A percentile compares a stretch with the other conserved stretches of the same genome.
These are phyloP conservation scores for Colletotrichum limetticola DNA, from an alignment of 2,329 filamentous ascomycete species.

Conservation along the genomic window DNA sequence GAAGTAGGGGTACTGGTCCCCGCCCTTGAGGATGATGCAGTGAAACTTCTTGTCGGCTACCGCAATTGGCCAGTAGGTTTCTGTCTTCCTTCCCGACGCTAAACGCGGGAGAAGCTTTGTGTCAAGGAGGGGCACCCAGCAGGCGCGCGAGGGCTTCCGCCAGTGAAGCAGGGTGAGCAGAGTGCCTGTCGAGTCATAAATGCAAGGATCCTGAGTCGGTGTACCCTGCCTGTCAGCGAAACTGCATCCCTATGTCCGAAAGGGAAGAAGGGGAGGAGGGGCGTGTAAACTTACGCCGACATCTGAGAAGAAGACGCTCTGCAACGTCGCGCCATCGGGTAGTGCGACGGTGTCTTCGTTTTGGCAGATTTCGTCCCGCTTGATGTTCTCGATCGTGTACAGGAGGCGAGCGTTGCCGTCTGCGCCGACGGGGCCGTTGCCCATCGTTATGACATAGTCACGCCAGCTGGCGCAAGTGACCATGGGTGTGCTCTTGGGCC, in stretches of 20 bases:
- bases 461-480: constrained; percentile 95
- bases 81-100: constrained; percentile 84
- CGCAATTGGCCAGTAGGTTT: constrained; percentile 94
- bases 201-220: constrained; percentile 80
- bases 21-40: constrained; percentile 98
- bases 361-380: constrained; percentile 92
- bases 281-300: constrained; percentile 72
- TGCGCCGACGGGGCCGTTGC: constrained; percentile 86
- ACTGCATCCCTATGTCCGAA: background rate
- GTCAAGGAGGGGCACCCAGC: constrained; percentile 93
- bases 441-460: constrained; percentile 96
- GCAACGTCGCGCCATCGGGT: constrained; percentile 76
- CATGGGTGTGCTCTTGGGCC: constrained; percentile 89
- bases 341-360: constrained; percentile 92
- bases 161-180: constrained; percentile 90
- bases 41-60: constrained; percentile 93
- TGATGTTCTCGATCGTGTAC: constrained; percentile 95
- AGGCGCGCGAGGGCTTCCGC: constrained; percentile 85
- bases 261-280: background rate
- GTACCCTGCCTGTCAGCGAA: constrained; percentile 20
- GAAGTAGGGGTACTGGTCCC: constrained; percentile 92
- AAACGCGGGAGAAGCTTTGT: constrained; percentile 86
- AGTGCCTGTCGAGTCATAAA: constrained; percentile 93
- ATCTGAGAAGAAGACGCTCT: constrained; percentile 91
- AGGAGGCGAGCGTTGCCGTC: constrained; percentile 82